A percentile compares a stretch with the other conserved stretches of the same genome.
phyloP scores from a whole-genome alignment of 1,284 basidiomycete species.

The Cryptococcus jaspeensis region DNA sequence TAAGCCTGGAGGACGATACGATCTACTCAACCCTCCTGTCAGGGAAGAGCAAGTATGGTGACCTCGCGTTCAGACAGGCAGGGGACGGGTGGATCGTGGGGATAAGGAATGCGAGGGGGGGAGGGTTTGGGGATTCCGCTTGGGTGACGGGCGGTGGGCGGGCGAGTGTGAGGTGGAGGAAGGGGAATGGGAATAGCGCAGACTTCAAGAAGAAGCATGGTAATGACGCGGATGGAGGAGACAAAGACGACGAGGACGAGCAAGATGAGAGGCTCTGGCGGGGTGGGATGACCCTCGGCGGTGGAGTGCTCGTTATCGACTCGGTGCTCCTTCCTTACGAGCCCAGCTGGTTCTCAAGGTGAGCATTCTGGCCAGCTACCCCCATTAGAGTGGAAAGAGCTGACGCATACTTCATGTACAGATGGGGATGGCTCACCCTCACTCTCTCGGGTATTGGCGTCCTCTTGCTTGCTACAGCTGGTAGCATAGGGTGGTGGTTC shows the following conservation, averaged over 20 bases:
- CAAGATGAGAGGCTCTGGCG: constrained; percentile 26
- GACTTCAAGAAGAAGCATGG: constrained; percentile 9
- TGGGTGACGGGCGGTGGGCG: constrained; percentile 76
- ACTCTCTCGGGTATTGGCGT: constrained; percentile 58
- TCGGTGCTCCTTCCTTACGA: constrained; percentile 77
- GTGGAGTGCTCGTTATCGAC: constrained; percentile 88
- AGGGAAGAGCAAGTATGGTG: constrained; percentile 65
- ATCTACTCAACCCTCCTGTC: constrained; percentile 73
- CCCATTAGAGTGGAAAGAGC: neutral
- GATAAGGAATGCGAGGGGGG: constrained; percentile 77
- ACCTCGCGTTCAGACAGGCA: constrained; percentile 69
- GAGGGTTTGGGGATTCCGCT: constrained; percentile 71
- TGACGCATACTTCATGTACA: constrained; percentile 6
- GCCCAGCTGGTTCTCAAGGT: constrained; percentile 67
- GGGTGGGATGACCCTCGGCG: constrained; percentile 54
- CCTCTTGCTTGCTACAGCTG: constrained; percentile 58
- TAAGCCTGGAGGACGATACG: constrained; percentile 67
- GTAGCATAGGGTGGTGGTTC: constrained; percentile 70
- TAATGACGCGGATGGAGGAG: constrained; percentile 9
- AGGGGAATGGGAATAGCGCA: neutral
- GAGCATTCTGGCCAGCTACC: neutral
- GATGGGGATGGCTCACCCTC: constrained; percentile 45
- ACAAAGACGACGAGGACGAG: constrained; percentile 8
- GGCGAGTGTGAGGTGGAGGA: constrained; percentile 59
- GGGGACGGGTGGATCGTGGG: constrained; percentile 70